A percentile compares a stretch with the other conserved stretches of the same genome.
phyloP scores from a whole-genome alignment of 2,329 filamentous ascomycete species.

The Ophiostoma sp. region DNA sequence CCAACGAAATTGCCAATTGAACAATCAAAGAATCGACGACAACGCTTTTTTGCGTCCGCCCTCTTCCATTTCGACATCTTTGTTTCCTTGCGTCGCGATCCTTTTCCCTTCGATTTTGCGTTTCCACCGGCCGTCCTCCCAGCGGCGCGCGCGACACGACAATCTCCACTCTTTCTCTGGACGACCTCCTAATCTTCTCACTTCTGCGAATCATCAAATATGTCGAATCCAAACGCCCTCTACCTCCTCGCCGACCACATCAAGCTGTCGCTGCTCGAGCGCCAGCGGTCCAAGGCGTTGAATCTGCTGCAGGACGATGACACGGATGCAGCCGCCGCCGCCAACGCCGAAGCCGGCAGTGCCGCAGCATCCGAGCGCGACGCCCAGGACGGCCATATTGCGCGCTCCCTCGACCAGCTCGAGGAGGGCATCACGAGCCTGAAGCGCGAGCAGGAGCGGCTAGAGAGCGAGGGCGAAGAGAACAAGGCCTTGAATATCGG shows the following conservation, averaged over 20 bases:
- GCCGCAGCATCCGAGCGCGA: constrained; percentile 41
- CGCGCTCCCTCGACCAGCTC: constrained; percentile 82
- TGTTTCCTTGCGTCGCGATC: not conserved
- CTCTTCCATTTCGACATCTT: not conserved
- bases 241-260: constrained; percentile 94
- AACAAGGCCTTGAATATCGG: constrained; percentile 53
- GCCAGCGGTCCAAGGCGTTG: constrained; percentile 79
- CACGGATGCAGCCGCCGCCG: constrained; percentile 37
- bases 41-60: not conserved
- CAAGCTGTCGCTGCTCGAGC: constrained; percentile 91
- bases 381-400: constrained; percentile 85
- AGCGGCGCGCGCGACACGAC: not conserved
- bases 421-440: constrained; percentile 74
- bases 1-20: not conserved
- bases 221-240: constrained; percentile 71
- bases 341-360: not conserved
- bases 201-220: constrained; percentile 30
- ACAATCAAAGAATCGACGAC: not conserved
- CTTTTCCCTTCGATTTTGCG: not conserved
- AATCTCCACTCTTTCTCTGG: not conserved
- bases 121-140: not conserved
- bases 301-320: constrained; percentile 61
- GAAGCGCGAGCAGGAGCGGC: constrained; percentile 61
- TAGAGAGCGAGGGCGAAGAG: constrained; percentile 65
- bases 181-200: not conserved